Evolutionary conservation across 2,329 filamentous ascomycete species (phyloP).

Genomic region (Mycosphaerella sp.): DNA sequence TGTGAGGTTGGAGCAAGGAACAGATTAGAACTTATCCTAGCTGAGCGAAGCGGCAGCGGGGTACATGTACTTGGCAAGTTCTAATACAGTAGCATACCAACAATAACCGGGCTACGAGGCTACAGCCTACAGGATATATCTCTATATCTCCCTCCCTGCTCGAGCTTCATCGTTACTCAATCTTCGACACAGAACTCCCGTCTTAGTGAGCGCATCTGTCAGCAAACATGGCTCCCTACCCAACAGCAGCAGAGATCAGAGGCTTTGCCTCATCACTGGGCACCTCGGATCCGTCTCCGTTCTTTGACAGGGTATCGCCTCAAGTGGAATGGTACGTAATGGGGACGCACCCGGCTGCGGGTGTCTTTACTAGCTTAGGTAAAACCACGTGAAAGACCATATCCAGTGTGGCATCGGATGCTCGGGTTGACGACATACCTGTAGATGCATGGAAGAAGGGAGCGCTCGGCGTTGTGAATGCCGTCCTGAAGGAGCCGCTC

Average conservation of each 20-base stretch:
- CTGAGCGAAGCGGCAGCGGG: too few relatives aligned
- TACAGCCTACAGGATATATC: too few relatives aligned
- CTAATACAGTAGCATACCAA: too few relatives aligned
- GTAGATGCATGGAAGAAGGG: slow-evolving; percentile 27
- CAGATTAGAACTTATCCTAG: too few relatives aligned
- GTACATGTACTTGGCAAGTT: too few relatives aligned
- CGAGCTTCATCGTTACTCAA: background rate
- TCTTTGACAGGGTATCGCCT: slow-evolving; percentile 26
- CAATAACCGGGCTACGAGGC: too few relatives aligned
- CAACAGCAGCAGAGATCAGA: slow-evolving; percentile 23
- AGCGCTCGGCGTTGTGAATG: slow-evolving; percentile 24
- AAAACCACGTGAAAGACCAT: background rate
- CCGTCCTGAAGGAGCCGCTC: slow-evolving; percentile 22
- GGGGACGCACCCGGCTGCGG: slow-evolving; percentile 27
- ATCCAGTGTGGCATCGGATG: background rate
- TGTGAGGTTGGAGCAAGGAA: too few relatives aligned
- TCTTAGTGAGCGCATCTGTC: background rate
- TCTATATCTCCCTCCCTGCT: background rate
- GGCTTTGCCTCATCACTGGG: slow-evolving; percentile 20
- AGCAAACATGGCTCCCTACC: slow-evolving; percentile 11
- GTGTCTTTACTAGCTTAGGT: slow-evolving; percentile 24
- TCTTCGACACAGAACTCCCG: background rate
- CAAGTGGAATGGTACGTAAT: slow-evolving; percentile 29
- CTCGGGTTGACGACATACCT: background rate
- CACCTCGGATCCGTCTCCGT: slow-evolving; percentile 22